These are phyloP conservation scores for Pseudogymnoascus sp. DNA, from an alignment of 2,329 filamentous ascomycete species.

Conservation along the genomic window DNA sequence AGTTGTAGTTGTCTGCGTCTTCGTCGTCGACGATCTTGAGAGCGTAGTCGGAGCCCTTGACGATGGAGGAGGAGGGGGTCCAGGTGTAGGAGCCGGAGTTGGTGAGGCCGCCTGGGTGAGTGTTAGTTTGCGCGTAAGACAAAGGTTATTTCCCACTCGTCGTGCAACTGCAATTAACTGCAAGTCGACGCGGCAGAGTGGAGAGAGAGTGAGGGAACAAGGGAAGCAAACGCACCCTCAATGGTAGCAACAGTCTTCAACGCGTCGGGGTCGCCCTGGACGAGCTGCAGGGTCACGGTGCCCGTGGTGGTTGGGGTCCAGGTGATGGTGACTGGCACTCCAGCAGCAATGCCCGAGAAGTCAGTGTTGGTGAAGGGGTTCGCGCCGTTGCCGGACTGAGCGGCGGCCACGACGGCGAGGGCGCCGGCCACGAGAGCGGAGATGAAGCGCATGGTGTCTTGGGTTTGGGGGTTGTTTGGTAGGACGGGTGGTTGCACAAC, in stretches of 20 bases:
- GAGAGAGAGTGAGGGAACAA: slow-evolving; percentile 8
- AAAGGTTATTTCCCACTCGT: background rate
- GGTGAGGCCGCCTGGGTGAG: slow-evolving; percentile 9
- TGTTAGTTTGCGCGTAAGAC: slow-evolving; percentile 4
- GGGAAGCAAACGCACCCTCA: slow-evolving; percentile 11
- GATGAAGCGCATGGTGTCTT: slow-evolving; percentile 21
- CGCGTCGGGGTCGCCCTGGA: slow-evolving; percentile 13
- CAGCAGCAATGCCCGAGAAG: slow-evolving; percentile 13
- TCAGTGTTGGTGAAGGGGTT: slow-evolving; percentile 22
- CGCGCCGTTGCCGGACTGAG: background rate
- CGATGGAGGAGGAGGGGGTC: slow-evolving; percentile 12
- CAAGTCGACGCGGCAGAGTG: background rate
- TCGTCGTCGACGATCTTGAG: slow-evolving; percentile 19
- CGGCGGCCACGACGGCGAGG: slow-evolving; percentile 13
- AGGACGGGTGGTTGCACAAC: background rate
- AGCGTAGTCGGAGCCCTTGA: slow-evolving; percentile 12
- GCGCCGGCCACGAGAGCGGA: slow-evolving; percentile 14
- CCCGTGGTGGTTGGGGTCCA: slow-evolving; percentile 15
- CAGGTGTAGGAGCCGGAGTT: slow-evolving; percentile 15
- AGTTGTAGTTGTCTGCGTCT: slow-evolving; percentile 20
- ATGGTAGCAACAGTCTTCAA: slow-evolving; percentile 12
- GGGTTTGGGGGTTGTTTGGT: background rate
- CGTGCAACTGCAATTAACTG: background rate
- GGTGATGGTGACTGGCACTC: slow-evolving; percentile 13
- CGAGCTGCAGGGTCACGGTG: slow-evolving; percentile 17